Conservation (phyloP, 148 eudicot genomes). For the Persicaria tinctoria region DNA sequence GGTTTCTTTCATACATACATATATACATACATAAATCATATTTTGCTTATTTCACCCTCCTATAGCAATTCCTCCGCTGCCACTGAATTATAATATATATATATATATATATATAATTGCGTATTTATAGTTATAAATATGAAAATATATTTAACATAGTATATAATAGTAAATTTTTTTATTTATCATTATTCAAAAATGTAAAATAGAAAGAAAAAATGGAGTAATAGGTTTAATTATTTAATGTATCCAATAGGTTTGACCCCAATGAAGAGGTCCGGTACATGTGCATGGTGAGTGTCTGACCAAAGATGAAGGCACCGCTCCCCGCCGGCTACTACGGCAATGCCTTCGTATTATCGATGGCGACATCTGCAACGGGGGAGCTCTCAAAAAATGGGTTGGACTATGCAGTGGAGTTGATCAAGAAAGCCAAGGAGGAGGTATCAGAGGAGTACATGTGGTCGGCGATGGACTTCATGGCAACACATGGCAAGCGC, state of each 20-base stretch:
- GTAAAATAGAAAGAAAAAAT: too few relatives aligned
- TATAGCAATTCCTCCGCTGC: too few relatives aligned
- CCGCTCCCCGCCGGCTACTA: conserved; percentile 17
- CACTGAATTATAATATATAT: too few relatives aligned
- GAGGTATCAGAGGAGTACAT: conserved; percentile 17
- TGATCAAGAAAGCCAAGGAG: conserved; percentile 17
- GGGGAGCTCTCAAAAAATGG: conserved; percentile 4
- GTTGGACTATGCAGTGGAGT: conserved; percentile 17
- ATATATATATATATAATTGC: too few relatives aligned
- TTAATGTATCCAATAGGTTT: neutral
- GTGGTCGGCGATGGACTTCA: conserved; percentile 11
- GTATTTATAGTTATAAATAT: too few relatives aligned
- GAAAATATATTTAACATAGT: too few relatives aligned
- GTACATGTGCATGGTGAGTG: neutral
- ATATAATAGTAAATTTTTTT: too few relatives aligned
- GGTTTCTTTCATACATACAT: too few relatives aligned
- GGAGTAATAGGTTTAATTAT: too few relatives aligned
- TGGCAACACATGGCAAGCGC: conserved; percentile 6
- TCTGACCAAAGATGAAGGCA: conserved; percentile 1
- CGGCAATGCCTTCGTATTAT: conserved; percentile 16
- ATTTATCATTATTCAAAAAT: too few relatives aligned
- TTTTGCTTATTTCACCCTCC: too few relatives aligned
- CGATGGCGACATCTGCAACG: conserved; percentile 8
- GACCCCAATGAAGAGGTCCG: conserved; percentile 8
- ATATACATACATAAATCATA: too few relatives aligned